Evolutionary conservation across 225 moss, liverwort and hornwort species (phyloP).

Genomic region (Takakia lepidozioides): DNA sequence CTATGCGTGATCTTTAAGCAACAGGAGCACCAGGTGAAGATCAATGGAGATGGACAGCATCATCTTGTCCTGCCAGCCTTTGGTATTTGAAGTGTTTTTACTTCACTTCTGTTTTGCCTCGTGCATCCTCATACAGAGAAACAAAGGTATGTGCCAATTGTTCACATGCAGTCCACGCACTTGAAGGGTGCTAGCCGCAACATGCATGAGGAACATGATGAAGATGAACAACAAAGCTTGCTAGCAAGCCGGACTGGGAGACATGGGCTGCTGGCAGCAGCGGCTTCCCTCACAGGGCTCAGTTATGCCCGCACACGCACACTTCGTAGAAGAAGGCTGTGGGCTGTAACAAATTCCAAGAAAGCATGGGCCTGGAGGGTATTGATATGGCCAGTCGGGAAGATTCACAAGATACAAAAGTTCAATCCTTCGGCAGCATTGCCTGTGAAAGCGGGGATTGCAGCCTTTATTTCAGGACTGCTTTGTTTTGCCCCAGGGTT

Average conservation of each 20-base stretch:
- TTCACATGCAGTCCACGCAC: no score
- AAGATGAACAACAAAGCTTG: slow-evolving; percentile 18
- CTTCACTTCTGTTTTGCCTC: no score
- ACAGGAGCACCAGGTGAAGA: no score
- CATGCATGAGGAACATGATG: no score
- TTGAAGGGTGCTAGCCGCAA: no score
- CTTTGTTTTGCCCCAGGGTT: slow-evolving; percentile 48
- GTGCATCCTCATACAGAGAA: no score
- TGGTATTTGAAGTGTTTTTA: no score
- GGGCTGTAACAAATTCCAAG: no score
- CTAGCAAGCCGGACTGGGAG: slow-evolving; percentile 22
- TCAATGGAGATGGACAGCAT: no score
- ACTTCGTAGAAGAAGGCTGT: slow-evolving; percentile 14
- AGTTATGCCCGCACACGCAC: slow-evolving; percentile 42
- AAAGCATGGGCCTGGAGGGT: slow-evolving; percentile 1
- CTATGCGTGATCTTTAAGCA: no score
- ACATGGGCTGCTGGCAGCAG: slow-evolving; percentile 36
- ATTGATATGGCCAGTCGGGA: slow-evolving; percentile 3
- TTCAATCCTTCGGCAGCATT: slow-evolving; percentile 8
- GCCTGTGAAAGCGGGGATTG: slow-evolving; percentile 64
- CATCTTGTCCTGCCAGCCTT: no score
- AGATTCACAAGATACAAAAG: slow-evolving; percentile 11
- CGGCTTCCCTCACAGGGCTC: slow-evolving; percentile 36
- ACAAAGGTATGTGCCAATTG: no score
- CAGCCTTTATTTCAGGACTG: slow-evolving; percentile 49